Conservation (phyloP, 2,329 filamentous ascomycete genomes). For the Aureobasidium namibiae region DNA sequence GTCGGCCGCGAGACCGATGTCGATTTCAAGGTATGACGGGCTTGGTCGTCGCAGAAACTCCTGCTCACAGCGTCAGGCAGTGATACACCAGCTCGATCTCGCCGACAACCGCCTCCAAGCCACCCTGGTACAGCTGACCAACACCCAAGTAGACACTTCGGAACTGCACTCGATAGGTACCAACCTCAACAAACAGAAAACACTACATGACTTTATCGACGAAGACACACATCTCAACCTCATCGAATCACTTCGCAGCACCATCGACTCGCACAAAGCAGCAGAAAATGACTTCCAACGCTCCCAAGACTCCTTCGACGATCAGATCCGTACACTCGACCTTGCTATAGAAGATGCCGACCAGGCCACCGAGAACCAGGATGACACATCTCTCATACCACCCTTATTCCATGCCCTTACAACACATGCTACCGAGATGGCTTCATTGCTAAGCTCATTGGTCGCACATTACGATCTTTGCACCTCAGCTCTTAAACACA, state of each 20-base stretch:
- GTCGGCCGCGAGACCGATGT: conserved; percentile 33
- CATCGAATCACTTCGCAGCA: conserved; percentile 57
- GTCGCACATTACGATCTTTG: conserved; percentile 89
- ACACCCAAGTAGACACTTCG: conserved; percentile 55
- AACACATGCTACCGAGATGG: conserved; percentile 72
- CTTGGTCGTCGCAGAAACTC: not conserved
- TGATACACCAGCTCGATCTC: conserved; percentile 58
- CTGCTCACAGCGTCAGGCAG: conserved; percentile 28
- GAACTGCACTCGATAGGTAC: conserved; percentile 8
- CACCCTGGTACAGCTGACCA: conserved; percentile 57
- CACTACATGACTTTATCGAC: conserved; percentile 68
- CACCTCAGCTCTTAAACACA: conserved; percentile 82
- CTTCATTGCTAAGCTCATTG: conserved; percentile 67
- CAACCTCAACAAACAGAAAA: conserved; percentile 41
- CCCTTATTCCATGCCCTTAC: conserved; percentile 50
- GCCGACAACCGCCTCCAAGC: conserved; percentile 56
- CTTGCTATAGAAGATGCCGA: conserved; percentile 13
- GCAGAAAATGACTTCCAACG: conserved; percentile 50
- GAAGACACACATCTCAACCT: conserved; percentile 60
- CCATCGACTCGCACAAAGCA: conserved; percentile 63
- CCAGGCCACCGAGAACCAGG: conserved; percentile 25
- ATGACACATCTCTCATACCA: conserved; percentile 32
- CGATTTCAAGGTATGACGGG: conserved; percentile 34
- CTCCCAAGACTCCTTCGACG: conserved; percentile 60
- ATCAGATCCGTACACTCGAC: conserved; percentile 14